These are phyloP conservation scores for Rubia yunnanensis DNA, from an alignment of 257 asterid genomes.

Conservation along the genomic window DNA sequence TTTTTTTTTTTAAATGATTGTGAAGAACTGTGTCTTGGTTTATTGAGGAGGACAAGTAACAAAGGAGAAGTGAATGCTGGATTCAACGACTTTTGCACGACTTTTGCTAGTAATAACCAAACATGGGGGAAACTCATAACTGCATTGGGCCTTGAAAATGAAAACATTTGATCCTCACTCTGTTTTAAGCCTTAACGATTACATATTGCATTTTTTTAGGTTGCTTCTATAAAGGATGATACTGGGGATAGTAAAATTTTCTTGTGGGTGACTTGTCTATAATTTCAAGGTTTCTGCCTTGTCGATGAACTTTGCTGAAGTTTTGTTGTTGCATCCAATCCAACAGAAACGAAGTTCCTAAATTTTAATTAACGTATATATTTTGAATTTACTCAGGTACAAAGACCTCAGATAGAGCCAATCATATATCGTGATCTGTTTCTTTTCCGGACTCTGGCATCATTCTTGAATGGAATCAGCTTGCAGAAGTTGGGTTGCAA, in stretches of 20 bases:
- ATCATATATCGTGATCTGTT: slow-evolving; percentile 92
- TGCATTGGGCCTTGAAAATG: background rate
- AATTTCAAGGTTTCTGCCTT: background rate
- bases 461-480: slow-evolving; percentile 95
- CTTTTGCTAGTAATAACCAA: background rate
- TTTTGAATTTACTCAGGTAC: slow-evolving; percentile 50
- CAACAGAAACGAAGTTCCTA: background rate
- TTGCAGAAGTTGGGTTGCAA: slow-evolving; percentile 91
- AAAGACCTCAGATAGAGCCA: slow-evolving; percentile 96
- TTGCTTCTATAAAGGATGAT: background rate
- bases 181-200: background rate
- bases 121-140: too few relatives aligned
- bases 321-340: background rate
- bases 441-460: slow-evolving; percentile 95
- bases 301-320: background rate
- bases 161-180: background rate
- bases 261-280: background rate
- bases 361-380: background rate
- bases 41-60: background rate
- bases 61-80: background rate
- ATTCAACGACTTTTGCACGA: too few relatives aligned
- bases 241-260: background rate
- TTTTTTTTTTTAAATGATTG: too few relatives aligned
- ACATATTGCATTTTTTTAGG: background rate
- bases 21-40: background rate